Conservation (phyloP, 2,329 filamentous ascomycete species). For the Calonectria naviculata region DNA sequence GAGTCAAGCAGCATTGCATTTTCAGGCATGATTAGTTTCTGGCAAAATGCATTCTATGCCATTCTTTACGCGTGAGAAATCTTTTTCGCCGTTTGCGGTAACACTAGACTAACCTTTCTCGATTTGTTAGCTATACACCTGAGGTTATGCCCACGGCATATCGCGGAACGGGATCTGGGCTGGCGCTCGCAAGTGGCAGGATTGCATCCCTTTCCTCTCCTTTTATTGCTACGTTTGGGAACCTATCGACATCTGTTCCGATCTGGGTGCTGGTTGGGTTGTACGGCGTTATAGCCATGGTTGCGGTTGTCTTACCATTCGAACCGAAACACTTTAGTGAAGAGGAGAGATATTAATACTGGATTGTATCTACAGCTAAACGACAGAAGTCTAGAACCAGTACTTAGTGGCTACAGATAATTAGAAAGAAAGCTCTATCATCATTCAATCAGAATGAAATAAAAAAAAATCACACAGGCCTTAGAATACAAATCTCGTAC, state of each 20-base stretch:
- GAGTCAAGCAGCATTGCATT: slow-evolving; percentile 12
- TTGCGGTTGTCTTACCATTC: neutral
- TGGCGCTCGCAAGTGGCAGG: neutral
- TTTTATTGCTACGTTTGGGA: slow-evolving; percentile 2
- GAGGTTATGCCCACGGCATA: slow-evolving; percentile 13
- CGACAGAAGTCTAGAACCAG: too few relatives aligned
- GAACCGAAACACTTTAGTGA: slow-evolving; percentile 2
- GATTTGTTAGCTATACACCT: neutral
- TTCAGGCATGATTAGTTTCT: slow-evolving; percentile 18
- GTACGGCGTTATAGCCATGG: neutral
- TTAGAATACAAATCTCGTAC: too few relatives aligned
- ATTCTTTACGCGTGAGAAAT: slow-evolving; percentile 9
- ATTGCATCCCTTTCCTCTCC: slow-evolving; percentile 6
- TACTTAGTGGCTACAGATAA: too few relatives aligned
- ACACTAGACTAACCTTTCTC: neutral
- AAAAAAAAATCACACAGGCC: too few relatives aligned
- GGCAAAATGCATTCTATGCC: slow-evolving; percentile 17
- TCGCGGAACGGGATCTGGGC: slow-evolving; percentile 7
- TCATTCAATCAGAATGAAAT: too few relatives aligned
- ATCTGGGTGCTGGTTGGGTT: slow-evolving; percentile 10
- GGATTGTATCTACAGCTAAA: too few relatives aligned
- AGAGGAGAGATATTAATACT: neutral
- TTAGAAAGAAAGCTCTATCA: too few relatives aligned
- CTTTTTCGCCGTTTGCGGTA: neutral
- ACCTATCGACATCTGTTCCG: neutral